Evolutionary conservation across 1,284 basidiomycete genomes (phyloP).

Genomic region (Paramarasmius palmivorus): DNA sequence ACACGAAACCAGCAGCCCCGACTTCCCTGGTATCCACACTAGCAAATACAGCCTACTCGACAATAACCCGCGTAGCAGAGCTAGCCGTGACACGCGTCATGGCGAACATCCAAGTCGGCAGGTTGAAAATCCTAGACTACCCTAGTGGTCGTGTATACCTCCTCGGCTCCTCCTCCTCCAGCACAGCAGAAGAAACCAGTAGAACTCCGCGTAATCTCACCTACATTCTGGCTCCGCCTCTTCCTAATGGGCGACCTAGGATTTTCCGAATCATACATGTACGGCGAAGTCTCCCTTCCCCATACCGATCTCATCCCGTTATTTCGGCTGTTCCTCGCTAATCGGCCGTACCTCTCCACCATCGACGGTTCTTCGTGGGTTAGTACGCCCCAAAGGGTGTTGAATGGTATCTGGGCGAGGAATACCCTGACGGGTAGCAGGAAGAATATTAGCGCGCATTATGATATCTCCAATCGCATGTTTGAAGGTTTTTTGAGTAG

Average conservation of each 20-base stretch:
- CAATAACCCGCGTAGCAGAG: background rate
- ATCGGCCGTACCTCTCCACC: conserved; percentile 51
- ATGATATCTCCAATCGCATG: conserved; percentile 70
- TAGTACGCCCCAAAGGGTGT: too few relatives aligned
- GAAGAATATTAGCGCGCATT: conserved; percentile 76
- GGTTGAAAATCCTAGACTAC: conserved; percentile 45
- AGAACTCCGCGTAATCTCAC: conserved; percentile 57
- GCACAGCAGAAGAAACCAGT: conserved; percentile 32
- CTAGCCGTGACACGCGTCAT: conserved; percentile 35
- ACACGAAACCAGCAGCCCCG: too few relatives aligned
- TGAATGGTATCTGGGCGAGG: conserved; percentile 58
- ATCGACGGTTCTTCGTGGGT: conserved; percentile 48
- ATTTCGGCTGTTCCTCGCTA: conserved; percentile 65
- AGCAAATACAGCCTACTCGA: background rate
- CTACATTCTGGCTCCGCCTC: conserved; percentile 69
- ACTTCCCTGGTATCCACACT: too few relatives aligned
- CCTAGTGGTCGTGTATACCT: conserved; percentile 42
- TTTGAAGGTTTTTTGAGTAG: conserved; percentile 65
- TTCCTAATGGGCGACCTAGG: conserved; percentile 67
- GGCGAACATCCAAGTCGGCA: conserved; percentile 47
- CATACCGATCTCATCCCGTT: conserved; percentile 64
- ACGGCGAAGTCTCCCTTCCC: conserved; percentile 67
- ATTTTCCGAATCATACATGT: conserved; percentile 77
- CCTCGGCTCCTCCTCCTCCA: conserved; percentile 33
- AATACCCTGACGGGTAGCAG: conserved; percentile 60